phyloP scores from a whole-genome alignment of 1,284 basidiomycete genomes.

The Exsudoporus floridanus region DNA sequence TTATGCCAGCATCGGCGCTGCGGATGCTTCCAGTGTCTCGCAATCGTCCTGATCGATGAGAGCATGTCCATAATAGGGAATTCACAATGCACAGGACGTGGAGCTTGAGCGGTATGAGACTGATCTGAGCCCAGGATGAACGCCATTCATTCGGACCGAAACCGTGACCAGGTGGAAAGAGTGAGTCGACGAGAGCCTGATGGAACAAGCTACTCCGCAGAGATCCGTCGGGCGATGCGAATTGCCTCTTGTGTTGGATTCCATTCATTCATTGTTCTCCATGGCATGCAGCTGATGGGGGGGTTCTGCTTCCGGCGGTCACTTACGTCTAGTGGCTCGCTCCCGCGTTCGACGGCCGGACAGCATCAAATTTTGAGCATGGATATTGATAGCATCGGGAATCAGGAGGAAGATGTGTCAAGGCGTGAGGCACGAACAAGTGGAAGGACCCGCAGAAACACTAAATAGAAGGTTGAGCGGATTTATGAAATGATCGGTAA shows the following conservation, averaged over 20 bases:
- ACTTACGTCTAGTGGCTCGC: conserved; percentile 36
- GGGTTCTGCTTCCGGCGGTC: conserved; percentile 29
- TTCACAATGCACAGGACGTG: conserved; percentile 33
- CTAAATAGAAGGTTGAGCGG: conserved; percentile 32
- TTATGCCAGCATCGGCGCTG: conserved; percentile 26
- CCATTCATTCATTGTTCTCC: conserved; percentile 28
- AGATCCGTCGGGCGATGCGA: conserved; percentile 17
- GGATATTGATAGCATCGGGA: conserved; percentile 26
- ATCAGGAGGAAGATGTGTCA: conserved; percentile 19
- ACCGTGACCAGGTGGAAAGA: conserved; percentile 8
- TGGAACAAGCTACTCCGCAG: conserved; percentile 21
- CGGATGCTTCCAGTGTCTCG: conserved; percentile 18
- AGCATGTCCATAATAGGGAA: conserved; percentile 12
- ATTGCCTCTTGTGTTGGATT: conserved; percentile 19
- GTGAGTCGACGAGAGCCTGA: conserved; percentile 16
- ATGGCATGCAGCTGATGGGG: conserved; percentile 22
- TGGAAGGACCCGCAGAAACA: conserved; percentile 24
- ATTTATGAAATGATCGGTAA: conserved; percentile 28
- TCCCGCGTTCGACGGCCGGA: conserved; percentile 32
- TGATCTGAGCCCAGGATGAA: conserved; percentile 15
- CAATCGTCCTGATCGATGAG: conserved; percentile 23
- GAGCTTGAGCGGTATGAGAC: conserved; percentile 28
- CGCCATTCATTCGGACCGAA: conserved; percentile 22
- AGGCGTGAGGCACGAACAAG: conserved; percentile 17
- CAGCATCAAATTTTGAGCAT: conserved; percentile 10